A percentile compares a stretch with the other conserved stretches of the same genome.
phyloP scores from a whole-genome alignment of 2,329 filamentous ascomycete genomes.

The Neonectria hederae region DNA sequence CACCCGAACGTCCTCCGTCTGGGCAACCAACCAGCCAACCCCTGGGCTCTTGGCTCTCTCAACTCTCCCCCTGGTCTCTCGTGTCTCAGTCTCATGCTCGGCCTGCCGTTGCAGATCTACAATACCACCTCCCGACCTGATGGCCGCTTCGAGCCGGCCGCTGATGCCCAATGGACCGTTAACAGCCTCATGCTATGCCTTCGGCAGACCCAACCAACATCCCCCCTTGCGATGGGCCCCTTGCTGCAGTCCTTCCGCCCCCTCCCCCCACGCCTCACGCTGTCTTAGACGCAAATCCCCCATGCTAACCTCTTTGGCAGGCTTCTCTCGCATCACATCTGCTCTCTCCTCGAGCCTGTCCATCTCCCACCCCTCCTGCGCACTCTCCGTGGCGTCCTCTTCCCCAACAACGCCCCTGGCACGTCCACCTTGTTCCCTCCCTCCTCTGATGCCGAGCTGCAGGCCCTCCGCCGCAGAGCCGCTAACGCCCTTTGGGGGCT shows the following conservation, averaged over 20 bases:
- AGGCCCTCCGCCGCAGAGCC: constrained; percentile 72
- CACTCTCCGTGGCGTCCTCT: constrained; percentile 79
- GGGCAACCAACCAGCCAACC: constrained; percentile 13
- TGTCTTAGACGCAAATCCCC: constrained; percentile 22
- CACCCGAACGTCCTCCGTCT: constrained; percentile 27
- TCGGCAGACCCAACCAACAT: constrained; percentile 23
- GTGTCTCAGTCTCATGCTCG: constrained; percentile 18
- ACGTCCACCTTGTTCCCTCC: constrained; percentile 69
- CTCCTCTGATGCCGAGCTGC: constrained; percentile 66
- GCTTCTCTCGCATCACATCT: constrained; percentile 67
- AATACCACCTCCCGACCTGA: constrained; percentile 16
- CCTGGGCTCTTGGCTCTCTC: constrained; percentile 14
- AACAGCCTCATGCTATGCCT: constrained; percentile 34
- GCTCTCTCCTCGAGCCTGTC: constrained; percentile 68
- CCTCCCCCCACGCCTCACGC: constrained; percentile 25
- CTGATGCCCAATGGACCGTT: constrained; percentile 33
- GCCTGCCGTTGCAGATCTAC: constrained; percentile 33
- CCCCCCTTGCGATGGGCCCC: neutral
- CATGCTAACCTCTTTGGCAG: constrained; percentile 52
- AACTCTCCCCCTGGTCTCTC: constrained; percentile 20
- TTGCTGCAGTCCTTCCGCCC: constrained; percentile 32
- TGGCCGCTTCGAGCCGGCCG: constrained; percentile 17
- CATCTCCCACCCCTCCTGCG: constrained; percentile 74
- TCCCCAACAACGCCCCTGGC: constrained; percentile 84
- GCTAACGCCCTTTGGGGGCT: constrained; percentile 66